Conservation (phyloP, 116 monocot species). For the Phalaenopsis hybrid region DNA sequence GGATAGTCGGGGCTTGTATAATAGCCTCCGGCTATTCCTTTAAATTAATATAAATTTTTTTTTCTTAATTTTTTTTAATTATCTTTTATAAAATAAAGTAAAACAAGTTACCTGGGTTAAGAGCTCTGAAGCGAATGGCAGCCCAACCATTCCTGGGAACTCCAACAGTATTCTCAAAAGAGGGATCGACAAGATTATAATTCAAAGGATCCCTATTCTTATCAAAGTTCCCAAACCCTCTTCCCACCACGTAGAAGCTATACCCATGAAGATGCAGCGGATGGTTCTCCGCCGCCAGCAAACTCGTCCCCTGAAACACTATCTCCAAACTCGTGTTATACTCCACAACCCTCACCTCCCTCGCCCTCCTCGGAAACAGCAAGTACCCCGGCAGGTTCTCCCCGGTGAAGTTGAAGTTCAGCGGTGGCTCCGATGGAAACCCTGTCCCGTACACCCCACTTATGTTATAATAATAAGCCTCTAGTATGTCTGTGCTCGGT, state of each 20-base stretch:
- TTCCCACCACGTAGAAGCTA: slow-evolving; percentile 58
- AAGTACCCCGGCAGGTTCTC: slow-evolving; percentile 9
- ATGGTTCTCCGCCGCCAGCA: slow-evolving; percentile 41
- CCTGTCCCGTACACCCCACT: slow-evolving; percentile 18
- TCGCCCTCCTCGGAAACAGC: slow-evolving; percentile 19
- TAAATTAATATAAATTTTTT: too few species aligned
- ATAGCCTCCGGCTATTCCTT: too few species aligned
- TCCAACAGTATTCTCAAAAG: slow-evolving; percentile 37
- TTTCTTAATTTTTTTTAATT: not conserved
- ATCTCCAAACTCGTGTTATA: slow-evolving; percentile 44
- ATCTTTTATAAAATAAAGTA: not conserved
- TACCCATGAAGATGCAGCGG: slow-evolving; percentile 69
- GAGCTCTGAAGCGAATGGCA: slow-evolving; percentile 34
- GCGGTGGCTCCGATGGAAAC: slow-evolving; percentile 35
- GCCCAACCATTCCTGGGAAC: slow-evolving; percentile 45
- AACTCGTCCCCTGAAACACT: slow-evolving; percentile 52
- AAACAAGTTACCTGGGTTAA: slow-evolving; percentile 29
- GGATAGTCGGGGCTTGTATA: too few species aligned
- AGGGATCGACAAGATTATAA: slow-evolving; percentile 49
- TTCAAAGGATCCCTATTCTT: slow-evolving; percentile 25
- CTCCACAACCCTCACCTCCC: slow-evolving; percentile 47
- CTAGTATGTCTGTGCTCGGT: slow-evolving; percentile 24
- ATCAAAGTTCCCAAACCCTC: slow-evolving; percentile 50
- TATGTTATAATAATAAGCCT: slow-evolving; percentile 34
- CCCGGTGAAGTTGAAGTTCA: slow-evolving; percentile 37